These are phyloP conservation scores for Adansonia digitata DNA, from an alignment of 345 rosid species.

Conservation along the genomic window DNA sequence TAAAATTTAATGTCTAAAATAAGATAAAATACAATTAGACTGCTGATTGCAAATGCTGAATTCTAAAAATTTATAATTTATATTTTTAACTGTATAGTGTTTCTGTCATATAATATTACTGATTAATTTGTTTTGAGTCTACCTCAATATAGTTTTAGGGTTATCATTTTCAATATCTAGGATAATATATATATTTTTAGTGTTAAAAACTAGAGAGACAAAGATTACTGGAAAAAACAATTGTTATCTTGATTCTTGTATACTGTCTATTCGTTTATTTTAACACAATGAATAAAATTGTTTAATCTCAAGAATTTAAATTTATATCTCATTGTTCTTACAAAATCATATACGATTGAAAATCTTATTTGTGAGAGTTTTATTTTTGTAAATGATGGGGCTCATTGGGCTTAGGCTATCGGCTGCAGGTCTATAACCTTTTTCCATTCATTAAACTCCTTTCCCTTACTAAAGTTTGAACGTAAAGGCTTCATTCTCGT, in stretches of 20 bases:
- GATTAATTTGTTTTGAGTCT: neutral
- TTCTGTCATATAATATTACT: neutral
- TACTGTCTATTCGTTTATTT: neutral
- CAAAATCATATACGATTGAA: neutral
- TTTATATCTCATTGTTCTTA: neutral
- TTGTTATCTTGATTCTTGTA: neutral
- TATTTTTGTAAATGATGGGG: neutral
- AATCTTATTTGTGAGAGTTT: neutral
- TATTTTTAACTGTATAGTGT: neutral
- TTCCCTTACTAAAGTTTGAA: neutral
- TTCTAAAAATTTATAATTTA: neutral
- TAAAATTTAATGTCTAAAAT: neutral
- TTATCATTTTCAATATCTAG: neutral
- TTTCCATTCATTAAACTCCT: neutral
- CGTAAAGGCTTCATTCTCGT: neutral
- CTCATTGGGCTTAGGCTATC: neutral
- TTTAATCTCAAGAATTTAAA: neutral
- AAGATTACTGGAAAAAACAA: neutral
- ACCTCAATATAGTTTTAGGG: neutral
- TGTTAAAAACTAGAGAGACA: neutral
- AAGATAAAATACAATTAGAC: neutral
- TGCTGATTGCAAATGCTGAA: neutral
- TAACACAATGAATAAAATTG: neutral
- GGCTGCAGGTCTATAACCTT: neutral
- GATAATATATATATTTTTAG: neutral